Conservation (phyloP, 208 protist genomes). For the Angomonas deanei region DNA sequence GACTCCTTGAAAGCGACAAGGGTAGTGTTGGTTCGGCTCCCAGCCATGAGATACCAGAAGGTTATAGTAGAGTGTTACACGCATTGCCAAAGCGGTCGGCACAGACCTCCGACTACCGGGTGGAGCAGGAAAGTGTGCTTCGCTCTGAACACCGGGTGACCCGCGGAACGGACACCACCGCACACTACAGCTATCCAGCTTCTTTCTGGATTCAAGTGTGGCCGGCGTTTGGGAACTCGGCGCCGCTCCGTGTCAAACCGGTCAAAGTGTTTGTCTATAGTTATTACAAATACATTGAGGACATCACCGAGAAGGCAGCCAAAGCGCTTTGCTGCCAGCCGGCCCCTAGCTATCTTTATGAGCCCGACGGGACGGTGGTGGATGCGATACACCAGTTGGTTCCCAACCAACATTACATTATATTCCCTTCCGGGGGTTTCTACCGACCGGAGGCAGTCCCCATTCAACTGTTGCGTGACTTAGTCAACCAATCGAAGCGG, state of each 20-base stretch:
- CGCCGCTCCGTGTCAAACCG: constrained; percentile 6
- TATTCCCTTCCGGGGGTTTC: constrained; percentile 42
- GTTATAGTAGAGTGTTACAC: not conserved
- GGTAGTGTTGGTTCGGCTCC: no score
- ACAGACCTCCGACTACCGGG: no score
- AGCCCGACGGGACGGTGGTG: constrained; percentile 32
- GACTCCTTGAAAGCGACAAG: no score
- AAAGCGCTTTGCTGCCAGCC: constrained; percentile 35
- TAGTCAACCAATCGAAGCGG: constrained; percentile 17
- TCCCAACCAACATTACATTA: constrained; percentile 44
- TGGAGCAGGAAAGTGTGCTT: not conserved
- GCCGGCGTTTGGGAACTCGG: constrained; percentile 44
- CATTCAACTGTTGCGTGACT: constrained; percentile 18
- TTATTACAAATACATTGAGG: constrained; percentile 39
- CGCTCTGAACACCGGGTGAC: not conserved
- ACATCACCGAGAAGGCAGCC: constrained; percentile 34
- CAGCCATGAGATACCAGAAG: not conserved
- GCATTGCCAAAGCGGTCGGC: not conserved
- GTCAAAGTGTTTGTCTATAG: constrained; percentile 21
- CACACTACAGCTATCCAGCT: not conserved
- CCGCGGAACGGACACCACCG: not conserved
- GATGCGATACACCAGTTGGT: constrained; percentile 19
- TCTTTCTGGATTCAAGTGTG: constrained; percentile 51
- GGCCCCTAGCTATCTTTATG: constrained; percentile 34
- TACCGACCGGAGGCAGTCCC: constrained; percentile 42